Evolutionary conservation across 176 grass and related monocot species (phyloP), one percentile per base, ranked within the genome.

Genomic region (Dendrocalamus sinicus): DNA sequence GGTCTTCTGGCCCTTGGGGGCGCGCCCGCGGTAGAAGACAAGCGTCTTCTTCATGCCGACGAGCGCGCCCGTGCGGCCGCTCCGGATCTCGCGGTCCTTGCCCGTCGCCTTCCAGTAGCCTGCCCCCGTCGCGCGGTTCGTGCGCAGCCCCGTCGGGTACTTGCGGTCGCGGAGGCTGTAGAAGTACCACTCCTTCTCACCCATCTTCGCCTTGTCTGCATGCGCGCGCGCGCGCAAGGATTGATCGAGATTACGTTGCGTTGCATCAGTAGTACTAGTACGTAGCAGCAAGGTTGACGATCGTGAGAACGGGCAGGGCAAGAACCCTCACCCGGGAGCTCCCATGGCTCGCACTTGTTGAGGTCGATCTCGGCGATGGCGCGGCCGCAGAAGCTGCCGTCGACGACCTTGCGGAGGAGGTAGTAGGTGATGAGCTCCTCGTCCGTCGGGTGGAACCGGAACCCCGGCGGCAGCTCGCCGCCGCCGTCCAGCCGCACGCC

Each of bases 11-110:
- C 96, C 96, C 70, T 94, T 98, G 17, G 97, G 97, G 8, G 97
- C 97, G 70, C 97, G 90, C 12, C 97, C 97, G 7, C 46, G 84
- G 94, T 99, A 99, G 97, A 99, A 99, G 39, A 99, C 97, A 57
- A 99, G 97, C 81, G 97, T 99, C 83, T 98, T 98, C 90, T 95
- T 98, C 96, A 98, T 98, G 1, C 96, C 96, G 4, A 95, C 96
- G 3, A 95, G 93, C 19, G 90, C 81, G 50, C 86, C 86, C 1
- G 50, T 88, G 85, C 92, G 90, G 6, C 67, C 62, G 48, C 81
- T 84, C 13, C 89, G 90, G 58, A 99, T 91, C 84, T 99, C 93
- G 73, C 96, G 89, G 83, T 99, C 96, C 91, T 99, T 99, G n/a
- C 96, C 96, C 0, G 96, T 99, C 13, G 96, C 96, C 92, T 99